Percentiles rank a stretch among this genome's conserved stretches.
phyloP scores from a whole-genome alignment of 768 basidiomycete genomes.

The Dioszegia crocea region DNA sequence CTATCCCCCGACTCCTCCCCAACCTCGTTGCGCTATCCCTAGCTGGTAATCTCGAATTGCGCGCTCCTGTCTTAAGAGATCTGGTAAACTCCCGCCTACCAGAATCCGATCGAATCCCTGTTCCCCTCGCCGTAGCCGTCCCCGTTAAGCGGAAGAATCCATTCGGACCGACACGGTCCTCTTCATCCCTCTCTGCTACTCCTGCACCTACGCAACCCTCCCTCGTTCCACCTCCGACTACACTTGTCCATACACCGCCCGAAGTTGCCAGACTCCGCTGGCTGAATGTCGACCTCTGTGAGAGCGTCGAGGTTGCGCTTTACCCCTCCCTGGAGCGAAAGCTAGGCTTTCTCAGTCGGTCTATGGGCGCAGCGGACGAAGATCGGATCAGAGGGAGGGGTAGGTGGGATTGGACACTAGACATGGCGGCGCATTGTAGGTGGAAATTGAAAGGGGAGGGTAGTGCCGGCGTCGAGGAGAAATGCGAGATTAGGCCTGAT shows the following conservation, averaged over 20 bases:
- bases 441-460: not conserved
- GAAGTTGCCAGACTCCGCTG: constrained; percentile 20
- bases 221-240: not conserved
- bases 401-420: constrained; percentile 22
- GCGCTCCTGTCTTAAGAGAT: constrained; percentile 9
- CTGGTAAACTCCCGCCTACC: constrained; percentile 9
- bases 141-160: not conserved
- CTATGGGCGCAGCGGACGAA: constrained; percentile 15
- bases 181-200: not conserved
- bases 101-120: not conserved
- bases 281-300: constrained; percentile 41
- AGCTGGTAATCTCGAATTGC: constrained; percentile 8
- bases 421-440: constrained; percentile 13
- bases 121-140: not conserved
- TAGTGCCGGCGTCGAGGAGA: not conserved
- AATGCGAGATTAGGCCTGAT: constrained; percentile 11
- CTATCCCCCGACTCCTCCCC: not conserved
- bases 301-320: constrained; percentile 17
- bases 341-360: constrained; percentile 20
- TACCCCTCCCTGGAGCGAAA: constrained; percentile 6
- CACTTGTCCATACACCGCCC: not conserved
- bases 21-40: constrained; percentile 2
- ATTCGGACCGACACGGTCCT: not conserved
- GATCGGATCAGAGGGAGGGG: constrained; percentile 30
- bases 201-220: not conserved